Evolutionary conservation across 2,329 filamentous ascomycete species (phyloP).

Genomic region (Metarhizium album): DNA sequence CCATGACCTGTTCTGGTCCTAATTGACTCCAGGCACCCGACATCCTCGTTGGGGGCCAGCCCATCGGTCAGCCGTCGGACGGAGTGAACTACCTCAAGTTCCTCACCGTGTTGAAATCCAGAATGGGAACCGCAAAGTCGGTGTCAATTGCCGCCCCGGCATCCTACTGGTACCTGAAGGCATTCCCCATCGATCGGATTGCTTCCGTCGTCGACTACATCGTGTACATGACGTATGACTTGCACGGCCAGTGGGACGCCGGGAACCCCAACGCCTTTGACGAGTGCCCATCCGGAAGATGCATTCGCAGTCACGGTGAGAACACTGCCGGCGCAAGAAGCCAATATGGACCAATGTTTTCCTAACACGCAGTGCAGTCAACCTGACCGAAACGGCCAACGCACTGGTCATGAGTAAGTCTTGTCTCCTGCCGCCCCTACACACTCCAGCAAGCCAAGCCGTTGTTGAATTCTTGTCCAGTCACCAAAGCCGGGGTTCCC

Average conservation of each 20-base stretch:
- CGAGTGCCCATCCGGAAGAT: neutral
- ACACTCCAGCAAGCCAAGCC: no score
- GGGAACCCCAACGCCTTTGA: slow-evolving; percentile 1
- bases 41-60: neutral
- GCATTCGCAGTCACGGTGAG: slow-evolving; percentile 2
- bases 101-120: neutral
- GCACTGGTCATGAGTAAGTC: slow-evolving; percentile 15
- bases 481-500: slow-evolving; percentile 17
- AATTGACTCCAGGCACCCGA: neutral
- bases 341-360: neutral
- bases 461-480: neutral
- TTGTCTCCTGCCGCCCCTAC: no score
- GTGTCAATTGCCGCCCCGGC: slow-evolving; percentile 21
- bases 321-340: neutral
- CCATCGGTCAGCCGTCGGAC: neutral
- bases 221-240: slow-evolving; percentile 22
- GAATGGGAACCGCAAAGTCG: slow-evolving; percentile 10
- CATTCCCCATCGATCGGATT: slow-evolving; percentile 19
- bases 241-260: slow-evolving; percentile 21
- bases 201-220: slow-evolving; percentile 20
- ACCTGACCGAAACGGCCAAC: slow-evolving; percentile 17
- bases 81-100: slow-evolving; percentile 1
- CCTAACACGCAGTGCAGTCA: slow-evolving; percentile 1
- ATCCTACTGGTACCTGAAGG: slow-evolving; percentile 24
- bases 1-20: neutral